Evolutionary conservation across 2,329 filamentous ascomycete species (phyloP), one percentile per base, ranked within the genome.

Genomic region (Emydomyces testavorans): DNA sequence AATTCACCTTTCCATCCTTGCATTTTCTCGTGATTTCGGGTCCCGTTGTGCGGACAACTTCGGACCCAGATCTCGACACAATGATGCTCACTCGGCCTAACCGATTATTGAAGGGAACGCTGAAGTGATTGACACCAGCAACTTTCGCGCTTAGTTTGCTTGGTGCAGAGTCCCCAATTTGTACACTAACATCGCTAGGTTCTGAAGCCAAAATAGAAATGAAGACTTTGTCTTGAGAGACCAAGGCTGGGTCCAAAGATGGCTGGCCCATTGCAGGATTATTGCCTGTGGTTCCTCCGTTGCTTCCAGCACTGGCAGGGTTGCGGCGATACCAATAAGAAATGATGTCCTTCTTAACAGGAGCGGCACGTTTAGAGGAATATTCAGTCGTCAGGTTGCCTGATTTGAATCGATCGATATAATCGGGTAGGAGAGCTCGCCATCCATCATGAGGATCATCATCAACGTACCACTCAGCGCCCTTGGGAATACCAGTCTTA

Each of bases 391-490:
- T 60, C 53, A 28, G n/a, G 5, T 59, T 65, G 11, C 67, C 70
- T 13, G 64, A 65, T 57, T 76, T 76, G 62, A 73, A 77, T 20
- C 67, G 67, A 13, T 64, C 60, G 54, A 76, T 75, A 56, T 72
- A 70, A 52, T 70, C 73, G 1, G 74, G 73, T 1, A 76, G 59
- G 5, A 72, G 57, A 26, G 65, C 65, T 20, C 70, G 67, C 68
- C 72, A 77, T 29, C 62, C 69, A 26, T 73, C 69, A 58, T 79
- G 76, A 3, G 70, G 67, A 59, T 71, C 67, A 50, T 65, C 63
- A 18, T 66, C 50, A 37, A 71, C 72, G 54, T 76, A 79, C 52
- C 64, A 60, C 46, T 64, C 67, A 2, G 75, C 72, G 2, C 73
- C 74, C 2, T 64, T 54, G 1, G 71, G 70, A 6, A 74, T 66